phyloP scores from a whole-genome alignment of 306 rosid species.

The Datisca glomerata region DNA sequence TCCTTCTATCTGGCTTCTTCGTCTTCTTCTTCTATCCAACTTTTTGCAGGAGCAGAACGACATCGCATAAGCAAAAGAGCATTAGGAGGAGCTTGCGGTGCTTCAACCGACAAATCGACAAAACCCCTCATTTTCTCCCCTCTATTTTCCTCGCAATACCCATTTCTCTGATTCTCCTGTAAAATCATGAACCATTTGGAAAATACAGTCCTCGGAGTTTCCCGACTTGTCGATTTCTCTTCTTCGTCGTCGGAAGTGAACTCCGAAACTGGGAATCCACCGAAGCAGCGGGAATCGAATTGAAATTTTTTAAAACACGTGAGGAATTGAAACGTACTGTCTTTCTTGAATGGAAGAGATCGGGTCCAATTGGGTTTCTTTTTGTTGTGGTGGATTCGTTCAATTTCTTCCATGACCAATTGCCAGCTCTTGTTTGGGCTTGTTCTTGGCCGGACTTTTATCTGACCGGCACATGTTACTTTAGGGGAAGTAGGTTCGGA shows the following conservation, averaged over 20 bases:
- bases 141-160: conserved; percentile 24
- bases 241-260: conserved; percentile 41
- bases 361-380: conserved; percentile 51
- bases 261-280: conserved; percentile 45
- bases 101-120: conserved; percentile 1
- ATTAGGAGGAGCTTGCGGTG: conserved; percentile 49
- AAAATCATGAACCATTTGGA: conserved; percentile 91
- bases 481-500: conserved; percentile 88
- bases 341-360: conserved; percentile 71
- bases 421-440: conserved; percentile 66
- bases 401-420: conserved; percentile 90
- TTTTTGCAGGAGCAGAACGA: conserved; percentile 87
- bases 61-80: conserved; percentile 89
- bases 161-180: conserved; percentile 43
- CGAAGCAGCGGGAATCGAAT: conserved; percentile 61
- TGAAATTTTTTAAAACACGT: conserved; percentile 48
- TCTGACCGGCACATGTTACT: conserved; percentile 95
- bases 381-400: conserved; percentile 46
- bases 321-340: conserved; percentile 71
- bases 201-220: conserved; percentile 41
- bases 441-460: conserved; percentile 61
- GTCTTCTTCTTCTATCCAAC: conserved; percentile 31
- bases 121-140: conserved; percentile 2
- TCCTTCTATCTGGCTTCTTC: conserved; percentile 5
- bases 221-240: conserved; percentile 26